Conservation (phyloP, 257 asterid species). For the Gentiana macrophylla region DNA sequence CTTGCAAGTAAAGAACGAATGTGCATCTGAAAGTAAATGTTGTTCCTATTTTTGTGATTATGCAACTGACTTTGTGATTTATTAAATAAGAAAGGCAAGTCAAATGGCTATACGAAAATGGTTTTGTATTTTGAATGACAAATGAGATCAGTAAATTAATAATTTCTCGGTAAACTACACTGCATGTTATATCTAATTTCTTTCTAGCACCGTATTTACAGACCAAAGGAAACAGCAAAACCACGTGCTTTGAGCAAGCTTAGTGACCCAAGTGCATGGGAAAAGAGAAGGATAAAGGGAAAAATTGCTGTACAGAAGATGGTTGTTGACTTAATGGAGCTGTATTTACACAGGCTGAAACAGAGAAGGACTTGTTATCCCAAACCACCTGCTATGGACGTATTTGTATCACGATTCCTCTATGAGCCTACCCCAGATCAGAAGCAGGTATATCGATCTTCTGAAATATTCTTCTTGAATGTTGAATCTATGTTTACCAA, state of each 20-base stretch:
- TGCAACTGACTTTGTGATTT: too few species aligned
- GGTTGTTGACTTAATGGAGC: conserved; percentile 97
- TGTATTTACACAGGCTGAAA: conserved; percentile 87
- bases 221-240: conserved; percentile 77
- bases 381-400: conserved; percentile 44
- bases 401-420: conserved; percentile 71
- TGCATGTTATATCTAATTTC: conserved; percentile 1
- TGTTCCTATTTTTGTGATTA: too few species aligned
- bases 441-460: conserved; percentile 36
- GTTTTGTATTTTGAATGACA: too few species aligned
- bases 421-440: conserved; percentile 91
- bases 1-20: too few species aligned
- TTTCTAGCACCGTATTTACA: conserved; percentile 14
- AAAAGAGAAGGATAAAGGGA: conserved; percentile 91
- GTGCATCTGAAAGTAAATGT: too few species aligned
- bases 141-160: too few species aligned
- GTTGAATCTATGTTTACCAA: conserved; percentile 3
- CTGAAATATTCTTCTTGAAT: conserved; percentile 4
- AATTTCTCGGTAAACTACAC: too few species aligned
- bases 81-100: too few species aligned
- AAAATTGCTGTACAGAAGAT: conserved; percentile 94
- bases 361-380: conserved; percentile 87
- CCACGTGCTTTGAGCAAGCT: conserved; percentile 80
- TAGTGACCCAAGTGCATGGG: conserved; percentile 85
- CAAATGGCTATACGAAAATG: too few species aligned